Conservation (phyloP, 2,329 filamentous ascomycete species). For the Thelonectria blattea region DNA sequence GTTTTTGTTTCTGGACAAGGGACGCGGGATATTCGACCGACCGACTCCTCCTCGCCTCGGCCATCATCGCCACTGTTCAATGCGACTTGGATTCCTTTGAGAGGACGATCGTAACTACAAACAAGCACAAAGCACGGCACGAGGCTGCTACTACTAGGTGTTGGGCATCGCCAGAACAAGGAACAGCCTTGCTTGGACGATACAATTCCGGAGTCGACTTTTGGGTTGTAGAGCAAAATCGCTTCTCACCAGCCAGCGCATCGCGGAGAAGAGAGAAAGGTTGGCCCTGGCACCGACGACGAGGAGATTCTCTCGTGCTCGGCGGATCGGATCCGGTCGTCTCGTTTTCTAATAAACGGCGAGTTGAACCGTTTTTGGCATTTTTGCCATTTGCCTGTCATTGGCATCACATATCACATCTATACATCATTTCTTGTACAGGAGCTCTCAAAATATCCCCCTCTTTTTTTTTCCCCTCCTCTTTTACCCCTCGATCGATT, state of each 20-base stretch:
- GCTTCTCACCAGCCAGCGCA: constrained; percentile 16
- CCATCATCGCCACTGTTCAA: constrained; percentile 19
- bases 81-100: constrained; percentile 26
- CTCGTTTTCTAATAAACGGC: constrained; percentile 37
- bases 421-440: constrained; percentile 20
- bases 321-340: constrained; percentile 23
- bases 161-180: constrained; percentile 39
- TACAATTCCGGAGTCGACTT: constrained; percentile 24
- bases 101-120: constrained; percentile 37
- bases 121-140: constrained; percentile 22
- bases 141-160: constrained; percentile 23
- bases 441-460: background rate
- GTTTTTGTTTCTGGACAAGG: constrained; percentile 20
- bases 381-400: background rate
- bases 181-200: constrained; percentile 38
- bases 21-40: constrained; percentile 20
- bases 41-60: constrained; percentile 5
- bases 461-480: background rate
- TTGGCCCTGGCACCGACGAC: constrained; percentile 26
- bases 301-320: constrained; percentile 22
- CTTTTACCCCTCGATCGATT: background rate
- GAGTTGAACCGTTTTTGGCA: constrained; percentile 23
- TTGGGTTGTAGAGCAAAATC: constrained; percentile 12
- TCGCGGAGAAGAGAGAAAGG: constrained; percentile 22
- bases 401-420: constrained; percentile 7